A percentile compares a stretch with the other conserved stretches of the same genome.
Evolutionary conservation across 2,329 filamentous ascomycete species (phyloP).

Genomic region (Pseudogymnoascus sp.): DNA sequence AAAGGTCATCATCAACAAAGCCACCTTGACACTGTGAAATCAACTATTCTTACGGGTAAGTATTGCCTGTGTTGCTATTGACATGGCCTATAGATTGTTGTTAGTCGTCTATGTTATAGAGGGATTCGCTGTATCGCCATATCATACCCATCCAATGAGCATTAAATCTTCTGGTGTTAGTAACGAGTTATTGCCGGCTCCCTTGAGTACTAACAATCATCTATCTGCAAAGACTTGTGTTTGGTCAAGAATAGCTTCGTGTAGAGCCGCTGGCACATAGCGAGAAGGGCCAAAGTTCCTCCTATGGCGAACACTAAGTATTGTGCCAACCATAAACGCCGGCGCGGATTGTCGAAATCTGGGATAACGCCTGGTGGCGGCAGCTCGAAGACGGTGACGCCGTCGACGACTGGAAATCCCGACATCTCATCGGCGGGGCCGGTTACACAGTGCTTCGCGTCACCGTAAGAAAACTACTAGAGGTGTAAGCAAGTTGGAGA

Average conservation of each 20-base stretch:
- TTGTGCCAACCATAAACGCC: conserved; percentile 2
- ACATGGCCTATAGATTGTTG: background rate
- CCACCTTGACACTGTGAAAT: background rate
- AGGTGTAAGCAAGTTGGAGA: background rate
- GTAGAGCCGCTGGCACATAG: conserved; percentile 16
- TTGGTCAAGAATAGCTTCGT: conserved; percentile 12
- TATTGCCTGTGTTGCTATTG: conserved; percentile 7
- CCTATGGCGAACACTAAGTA: conserved; percentile 12
- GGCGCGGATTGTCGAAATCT: conserved; percentile 13
- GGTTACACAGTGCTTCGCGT: background rate
- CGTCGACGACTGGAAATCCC: conserved; percentile 9
- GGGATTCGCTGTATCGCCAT: background rate
- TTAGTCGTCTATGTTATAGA: background rate
- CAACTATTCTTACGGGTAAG: conserved; percentile 1
- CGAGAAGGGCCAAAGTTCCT: conserved; percentile 12
- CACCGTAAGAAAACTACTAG: background rate
- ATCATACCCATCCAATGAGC: conserved; percentile 9
- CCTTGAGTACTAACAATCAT: conserved; percentile 14
- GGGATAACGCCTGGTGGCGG: conserved; percentile 13
- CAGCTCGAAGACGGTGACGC: conserved; percentile 5
- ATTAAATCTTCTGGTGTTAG: conserved; percentile 5
- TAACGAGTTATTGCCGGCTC: background rate
- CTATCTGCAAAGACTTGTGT: conserved; percentile 8
- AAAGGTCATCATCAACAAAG: background rate
- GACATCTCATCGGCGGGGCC: background rate